phyloP scores from a whole-genome alignment of 345 rosid genomes.

The Microcos paniculata region DNA sequence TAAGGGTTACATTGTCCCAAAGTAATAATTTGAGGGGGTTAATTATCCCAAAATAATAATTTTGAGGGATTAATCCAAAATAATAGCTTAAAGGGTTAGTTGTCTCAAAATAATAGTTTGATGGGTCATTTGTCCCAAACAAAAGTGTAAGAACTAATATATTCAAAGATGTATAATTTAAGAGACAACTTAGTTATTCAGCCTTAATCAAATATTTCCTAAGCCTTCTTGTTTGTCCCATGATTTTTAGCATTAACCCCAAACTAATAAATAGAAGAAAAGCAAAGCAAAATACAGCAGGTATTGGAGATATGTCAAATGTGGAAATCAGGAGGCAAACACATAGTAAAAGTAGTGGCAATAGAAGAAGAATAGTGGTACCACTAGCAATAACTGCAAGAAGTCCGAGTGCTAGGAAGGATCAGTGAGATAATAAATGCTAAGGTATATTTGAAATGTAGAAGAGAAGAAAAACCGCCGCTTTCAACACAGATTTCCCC shows the following conservation, averaged over 20 bases:
- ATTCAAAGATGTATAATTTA: no score
- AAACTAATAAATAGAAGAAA: not conserved
- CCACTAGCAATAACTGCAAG: not conserved
- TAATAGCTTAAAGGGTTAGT: no score
- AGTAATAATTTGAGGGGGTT: no score
- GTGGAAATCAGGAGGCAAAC: not conserved
- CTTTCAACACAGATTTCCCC: not conserved
- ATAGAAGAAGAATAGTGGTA: not conserved
- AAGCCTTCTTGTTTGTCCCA: not conserved
- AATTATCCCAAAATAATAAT: no score
- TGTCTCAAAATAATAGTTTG: no score
- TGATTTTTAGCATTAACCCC: not conserved
- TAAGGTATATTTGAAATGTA: not conserved
- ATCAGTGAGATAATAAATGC: not conserved
- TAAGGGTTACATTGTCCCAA: no score
- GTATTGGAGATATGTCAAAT: not conserved
- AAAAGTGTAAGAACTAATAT: no score
- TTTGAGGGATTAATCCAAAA: no score
- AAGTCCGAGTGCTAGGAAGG: not conserved
- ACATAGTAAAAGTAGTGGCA: not conserved
- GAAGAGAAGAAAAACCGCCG: not conserved
- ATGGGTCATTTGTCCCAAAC: no score
- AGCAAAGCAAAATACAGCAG: not conserved
- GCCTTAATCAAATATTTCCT: not conserved
- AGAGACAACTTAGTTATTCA: no score